Base-by-base conservation (phyloP, 176 grass and related monocot species). In the Dactylis glomerata region DNA sequence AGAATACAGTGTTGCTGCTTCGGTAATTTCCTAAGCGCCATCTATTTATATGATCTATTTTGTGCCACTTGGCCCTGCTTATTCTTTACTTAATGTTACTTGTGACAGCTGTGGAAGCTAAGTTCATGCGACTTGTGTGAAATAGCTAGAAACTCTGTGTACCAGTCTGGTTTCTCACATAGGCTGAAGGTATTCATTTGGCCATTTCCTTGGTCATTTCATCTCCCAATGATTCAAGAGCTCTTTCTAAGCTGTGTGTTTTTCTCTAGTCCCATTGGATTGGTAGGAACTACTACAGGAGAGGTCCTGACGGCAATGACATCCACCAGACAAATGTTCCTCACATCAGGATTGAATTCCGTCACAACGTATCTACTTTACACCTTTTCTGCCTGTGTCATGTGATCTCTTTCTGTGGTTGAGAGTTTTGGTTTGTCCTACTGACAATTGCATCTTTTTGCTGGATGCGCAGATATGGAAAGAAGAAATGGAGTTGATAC, bases 1-100 rank as follows among this genome's bases (percentile, higher is more conserved):
- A 88, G 95, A 97, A 89, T 97, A 97, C 47, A 97, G 92, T 52
- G 79, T 97, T 20, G 95, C 95, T 85, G 95, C 95, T 88, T 92
- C 95, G 34, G 95, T 95, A 93, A 87, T 32, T 26, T 30, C 40
- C 41, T 50, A 37, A 3, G 33, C 27, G 47, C 61, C 28, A 44
- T 51, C 52, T 54, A 5, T 9, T 1, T 12, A 4, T 76, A 23
- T 71, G 36, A 28, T 71, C 5, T 80, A 23, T 80, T 68, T 31
- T 13, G 0, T 71, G 33, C 42, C 33, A 79, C 65, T 75, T 19
- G 2, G 45, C 33, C 11, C 40, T 47, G 45, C 73, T 76, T 84
- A 45, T 30, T 79, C 49, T 82, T 37, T 19, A 24, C 71, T 44
- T 37, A 1, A 38, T 81, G 10, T 87, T 83, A 61, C 22, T 68